Percentiles rank a stretch among this genome's conserved stretches.
Conservation (phyloP, 371 early-diverging fungal genomes). For the Haplosporangium sp. region DNA sequence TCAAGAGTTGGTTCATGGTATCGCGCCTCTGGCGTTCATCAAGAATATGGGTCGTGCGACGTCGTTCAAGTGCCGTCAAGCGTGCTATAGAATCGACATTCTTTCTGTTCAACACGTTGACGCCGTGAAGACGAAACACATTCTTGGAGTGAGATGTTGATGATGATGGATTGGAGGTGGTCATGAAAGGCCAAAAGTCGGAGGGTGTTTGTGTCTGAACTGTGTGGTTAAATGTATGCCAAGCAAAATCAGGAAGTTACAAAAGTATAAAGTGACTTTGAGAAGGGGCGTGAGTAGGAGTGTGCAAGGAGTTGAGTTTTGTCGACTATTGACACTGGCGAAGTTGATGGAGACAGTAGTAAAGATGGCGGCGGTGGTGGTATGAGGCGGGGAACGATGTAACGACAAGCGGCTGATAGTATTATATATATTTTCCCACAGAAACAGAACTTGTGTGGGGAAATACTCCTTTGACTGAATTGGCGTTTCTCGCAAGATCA, state of each 20-base stretch:
- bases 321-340: no score
- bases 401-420: no score
- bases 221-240: background rate
- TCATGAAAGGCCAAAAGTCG: constrained; percentile 3
- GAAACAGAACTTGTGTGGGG: no score
- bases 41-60: constrained; percentile 49
- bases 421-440: no score
- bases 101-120: constrained; percentile 51
- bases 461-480: no score
- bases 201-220: no score
- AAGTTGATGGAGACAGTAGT: no score
- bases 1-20: constrained; percentile 54
- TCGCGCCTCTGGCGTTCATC: constrained; percentile 54
- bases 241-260: background rate
- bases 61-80: constrained; percentile 45
- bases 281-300: no score
- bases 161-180: constrained; percentile 15
- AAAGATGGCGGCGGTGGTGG: no score
- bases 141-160: constrained; percentile 35
- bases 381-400: no score
- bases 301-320: no score
- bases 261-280: background rate
- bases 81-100: constrained; percentile 54
- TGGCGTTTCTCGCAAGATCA: no score
- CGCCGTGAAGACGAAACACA: constrained; percentile 49